phyloP scores from a whole-genome alignment of 257 asterid species.

The Pogostemon cablin region DNA sequence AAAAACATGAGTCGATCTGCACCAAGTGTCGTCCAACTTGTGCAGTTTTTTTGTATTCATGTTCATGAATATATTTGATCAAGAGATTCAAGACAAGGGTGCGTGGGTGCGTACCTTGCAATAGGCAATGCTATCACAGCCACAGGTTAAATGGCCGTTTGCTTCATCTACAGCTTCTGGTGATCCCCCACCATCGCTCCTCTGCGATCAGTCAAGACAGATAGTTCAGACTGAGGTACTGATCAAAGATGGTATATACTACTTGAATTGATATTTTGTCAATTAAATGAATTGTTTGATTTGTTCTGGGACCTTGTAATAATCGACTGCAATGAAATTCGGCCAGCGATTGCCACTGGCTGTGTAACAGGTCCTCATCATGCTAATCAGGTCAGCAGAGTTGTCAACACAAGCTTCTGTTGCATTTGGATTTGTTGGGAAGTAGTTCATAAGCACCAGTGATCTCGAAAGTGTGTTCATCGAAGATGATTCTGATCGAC shows the following conservation, averaged over 20 bases:
- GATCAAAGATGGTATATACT: neutral
- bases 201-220: conserved; percentile 45
- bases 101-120: conserved; percentile 63
- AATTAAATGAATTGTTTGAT: no score
- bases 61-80: no score
- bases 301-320: conserved; percentile 53
- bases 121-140: conserved; percentile 83
- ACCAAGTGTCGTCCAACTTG: no score
- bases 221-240: neutral
- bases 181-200: conserved; percentile 91
- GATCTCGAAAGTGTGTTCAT: conserved; percentile 64
- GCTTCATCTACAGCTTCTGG: conserved; percentile 89
- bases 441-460: conserved; percentile 73
- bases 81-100: neutral
- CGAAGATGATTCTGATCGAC: conserved; percentile 73
- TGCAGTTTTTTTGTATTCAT: no score
- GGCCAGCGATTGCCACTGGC: conserved; percentile 87
- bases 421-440: conserved; percentile 65
- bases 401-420: conserved; percentile 71
- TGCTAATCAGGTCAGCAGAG: conserved; percentile 56
- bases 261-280: no score
- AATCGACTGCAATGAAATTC: conserved; percentile 89
- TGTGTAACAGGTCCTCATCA: conserved; percentile 63
- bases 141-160: conserved; percentile 82
- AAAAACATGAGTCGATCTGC: neutral